Base-by-base conservation (phyloP, 2,329 filamentous ascomycete species). In the Nothomitra cinnamomea region DNA sequence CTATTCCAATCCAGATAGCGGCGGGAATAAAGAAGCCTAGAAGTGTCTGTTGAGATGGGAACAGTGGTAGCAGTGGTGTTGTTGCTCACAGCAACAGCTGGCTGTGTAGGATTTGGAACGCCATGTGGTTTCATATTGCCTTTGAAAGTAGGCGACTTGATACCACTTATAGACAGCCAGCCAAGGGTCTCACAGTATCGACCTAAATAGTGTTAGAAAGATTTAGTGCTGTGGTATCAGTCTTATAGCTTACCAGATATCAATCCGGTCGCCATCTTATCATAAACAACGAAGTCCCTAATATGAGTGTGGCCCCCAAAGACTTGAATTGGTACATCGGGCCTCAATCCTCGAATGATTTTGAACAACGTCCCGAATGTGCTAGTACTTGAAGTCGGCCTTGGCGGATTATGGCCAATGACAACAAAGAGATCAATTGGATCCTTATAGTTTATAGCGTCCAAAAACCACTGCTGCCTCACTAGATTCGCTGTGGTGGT, bases 1-100 rank as follows among this genome's bases (percentile, higher is more conserved):
- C 95, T 72, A 60, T 96, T 96, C 69, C 89, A 95, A 68, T 96
- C 90, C 56, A 96, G 89, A 66, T 95, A 96, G 55, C 83, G 78
- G 45, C 90, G 78, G 53, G 76, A 75, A 64, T 94, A 95, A 1
- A 72, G 75, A 56, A 54, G 52, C 17, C 53, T 32, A 1, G 64
- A 67, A 8, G 66, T 65, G 52, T 63, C 67, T 3, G 62, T 57
- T 1, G 58, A 51, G 19, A 55, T 53, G 6, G 57, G 53, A 21
- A 50, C 19, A 12, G 51, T 57, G 49, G 54, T 57, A 21, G 57
- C 56, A 17, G 59, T 63, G 15, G 24, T 35, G 8, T 22, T 22
- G 8, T 19, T 52, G 12, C 22, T 56, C 5, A 60, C 60, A 57
- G 62, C 64, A 25, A 64, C 58, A 1, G 68, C 69, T 49, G 60